phyloP scores from a whole-genome alignment of 768 basidiomycete species.

The Plicaturopsis crispa region DNA sequence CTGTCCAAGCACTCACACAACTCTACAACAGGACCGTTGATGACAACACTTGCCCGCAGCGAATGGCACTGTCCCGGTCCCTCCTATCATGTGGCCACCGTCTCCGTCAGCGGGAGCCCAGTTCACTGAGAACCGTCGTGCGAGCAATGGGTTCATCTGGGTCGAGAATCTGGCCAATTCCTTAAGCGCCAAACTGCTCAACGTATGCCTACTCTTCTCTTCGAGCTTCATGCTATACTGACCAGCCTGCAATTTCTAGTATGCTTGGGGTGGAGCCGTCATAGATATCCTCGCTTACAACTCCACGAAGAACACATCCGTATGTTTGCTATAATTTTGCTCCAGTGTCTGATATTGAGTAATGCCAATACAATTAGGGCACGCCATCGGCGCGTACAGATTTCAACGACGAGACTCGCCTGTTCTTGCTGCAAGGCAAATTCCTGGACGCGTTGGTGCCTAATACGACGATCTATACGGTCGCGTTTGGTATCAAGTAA shows the following conservation, averaged over 20 bases:
- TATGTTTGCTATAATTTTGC: slow-evolving; percentile 1
- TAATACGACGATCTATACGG: slow-evolving; percentile 20
- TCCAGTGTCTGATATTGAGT: background rate
- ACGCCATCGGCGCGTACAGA: slow-evolving; percentile 14
- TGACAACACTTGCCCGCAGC: slow-evolving; percentile 9
- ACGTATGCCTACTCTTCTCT: slow-evolving; percentile 10
- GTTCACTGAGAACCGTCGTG: slow-evolving; percentile 19
- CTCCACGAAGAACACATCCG: slow-evolving; percentile 20
- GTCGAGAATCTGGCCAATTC: slow-evolving; percentile 21
- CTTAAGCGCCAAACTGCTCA: slow-evolving; percentile 20
- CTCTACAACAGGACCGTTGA: background rate
- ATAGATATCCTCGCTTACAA: slow-evolving; percentile 27
- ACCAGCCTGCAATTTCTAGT: slow-evolving; percentile 16
- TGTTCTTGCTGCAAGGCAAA: slow-evolving; percentile 21
- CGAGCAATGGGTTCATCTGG: slow-evolving; percentile 25
- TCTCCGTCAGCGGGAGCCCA: slow-evolving; percentile 23
- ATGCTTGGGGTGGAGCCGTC: slow-evolving; percentile 26
- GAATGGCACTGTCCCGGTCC: slow-evolving; percentile 23
- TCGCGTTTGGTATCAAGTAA: slow-evolving; percentile 25
- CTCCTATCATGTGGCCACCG: slow-evolving; percentile 23
- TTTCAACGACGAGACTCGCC: slow-evolving; percentile 18
- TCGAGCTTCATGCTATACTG: background rate
- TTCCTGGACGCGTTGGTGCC: slow-evolving; percentile 21
- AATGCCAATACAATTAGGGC: background rate
- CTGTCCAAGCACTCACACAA: too few relatives aligned